Evolutionary conservation across 192 early-diverging fungal genomes (phyloP), one percentile per base, ranked within the genome.

Genomic region (Pilaira anomala): DNA sequence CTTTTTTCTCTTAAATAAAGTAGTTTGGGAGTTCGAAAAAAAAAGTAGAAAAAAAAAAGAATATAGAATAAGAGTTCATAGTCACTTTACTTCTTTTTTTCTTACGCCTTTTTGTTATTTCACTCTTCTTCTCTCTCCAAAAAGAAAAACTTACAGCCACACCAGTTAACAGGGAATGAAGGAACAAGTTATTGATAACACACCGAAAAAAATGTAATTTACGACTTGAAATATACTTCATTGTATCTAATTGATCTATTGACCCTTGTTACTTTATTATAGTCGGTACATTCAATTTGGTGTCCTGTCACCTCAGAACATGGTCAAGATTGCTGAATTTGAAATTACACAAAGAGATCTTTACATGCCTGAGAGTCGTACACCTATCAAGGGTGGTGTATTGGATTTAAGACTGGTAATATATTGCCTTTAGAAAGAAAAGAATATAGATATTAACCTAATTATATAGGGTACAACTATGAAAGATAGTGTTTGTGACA

Each of bases 271-370:
- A 8, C 2, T 41, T 51, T 14, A 12, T n/a, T 51, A 63, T 80
- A 93, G 90, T 66, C 93, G 94, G 60, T 83, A 90, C 63, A 93
- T 98, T 65, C 89, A 96, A 74, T 98, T 98, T 79, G 93, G 97
- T 54, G 91, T 96, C 12, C 85, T 96, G 24, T 93, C 93, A 55
- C 85, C 88, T 16, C 87, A 90, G 64, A 91, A 93, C 46, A 91
- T 94, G 64, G 88, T 91, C 68, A 91, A 93, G 73, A 83, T 89
- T 25, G 83, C 93, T 11, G 93, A 97, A 58, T 79, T 98, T 39
- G 95, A 95, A 72, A 83, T 97, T 48, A 90, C 90, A 39, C 87
- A 97, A 66, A 87, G 93, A 48, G 91, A 96, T 77, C 80, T 98
- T 22, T 88, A 91, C 74, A 72, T 82, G 56, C 75, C 80, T 6